Evolutionary conservation across 441 rosid genomes (phyloP), one percentile per base, ranked within the genome.

Genomic region (Gossypium davidsonii): DNA sequence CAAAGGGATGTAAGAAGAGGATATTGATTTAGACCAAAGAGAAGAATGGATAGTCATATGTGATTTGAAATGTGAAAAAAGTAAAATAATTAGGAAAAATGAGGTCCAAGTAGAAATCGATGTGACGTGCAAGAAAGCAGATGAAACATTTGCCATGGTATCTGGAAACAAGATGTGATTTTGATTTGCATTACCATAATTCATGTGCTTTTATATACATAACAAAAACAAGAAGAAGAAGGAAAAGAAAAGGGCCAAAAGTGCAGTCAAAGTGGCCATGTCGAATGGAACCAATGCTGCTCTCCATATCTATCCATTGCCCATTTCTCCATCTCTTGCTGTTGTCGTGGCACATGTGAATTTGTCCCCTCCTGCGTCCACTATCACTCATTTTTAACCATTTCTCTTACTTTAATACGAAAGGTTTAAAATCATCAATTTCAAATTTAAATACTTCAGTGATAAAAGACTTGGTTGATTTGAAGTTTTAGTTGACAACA

Each of bases 251-350:
- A 4, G 6, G 18, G 53, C 18, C 18, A 78, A 86, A 81, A 73
- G 57, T 73, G 75, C 55, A 76, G 87, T 87, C 91, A 85, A 78
- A 80, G 74, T 75, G 86, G 81, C 85, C 89, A 83, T 63, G 85
- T 72, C 52, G 87, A 78, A 37, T 77, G 79, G 78, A 71, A 73
- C 76, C 71, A 59, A 63, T 42, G 74, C 59, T 74, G 61, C 56
- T 80, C 84, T 80, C 83, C 83, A 74, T 78, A 73, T 80, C 80
- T 52, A 75, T 76, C 83, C 70, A 73, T 79, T 51, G 58, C 52
- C 82, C 82, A 74, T 76, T 72, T 83, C 73, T 80, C 79, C 75
- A 68, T 76, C 70, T 77, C 83, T 12, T 44, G n/a, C 17, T 52
- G 56, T 6, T 6, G 56, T 73, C 73, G 72, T 76, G 81, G 66